These are phyloP conservation scores for Hyaloscypha variabilis DNA, from an alignment of 495 filamentous ascomycete genomes.

Conservation along the genomic window DNA sequence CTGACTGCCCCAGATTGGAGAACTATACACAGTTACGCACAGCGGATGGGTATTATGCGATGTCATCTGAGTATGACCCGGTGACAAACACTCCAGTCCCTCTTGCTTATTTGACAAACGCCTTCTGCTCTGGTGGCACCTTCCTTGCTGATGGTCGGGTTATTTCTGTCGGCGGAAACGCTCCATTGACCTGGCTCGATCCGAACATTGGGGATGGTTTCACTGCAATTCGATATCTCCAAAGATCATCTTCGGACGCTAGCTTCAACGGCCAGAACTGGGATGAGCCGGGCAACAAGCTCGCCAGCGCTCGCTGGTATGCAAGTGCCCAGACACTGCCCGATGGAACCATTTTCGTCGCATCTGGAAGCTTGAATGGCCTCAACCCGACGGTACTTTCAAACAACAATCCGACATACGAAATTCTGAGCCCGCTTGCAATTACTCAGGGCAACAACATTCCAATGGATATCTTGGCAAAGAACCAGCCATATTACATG, in stretches of 20 bases:
- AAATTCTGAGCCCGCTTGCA: constrained; percentile 52
- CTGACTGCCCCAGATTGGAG: constrained; percentile 39
- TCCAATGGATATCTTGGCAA: constrained; percentile 51
- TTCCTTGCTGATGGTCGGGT: constrained; percentile 61
- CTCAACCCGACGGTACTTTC: constrained; percentile 53
- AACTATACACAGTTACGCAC: constrained; percentile 61
- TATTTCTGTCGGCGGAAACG: constrained; percentile 61
- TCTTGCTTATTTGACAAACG: constrained; percentile 59
- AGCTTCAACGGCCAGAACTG: constrained; percentile 52
- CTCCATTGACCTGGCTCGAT: constrained; percentile 54
- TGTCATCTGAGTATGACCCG: constrained; percentile 63
- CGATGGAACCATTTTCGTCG: constrained; percentile 59
- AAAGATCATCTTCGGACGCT: constrained; percentile 49
- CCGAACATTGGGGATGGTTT: constrained; percentile 62
- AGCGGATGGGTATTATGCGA: constrained; percentile 57
- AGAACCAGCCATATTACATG: constrained; percentile 68
- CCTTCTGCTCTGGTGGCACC: constrained; percentile 63
- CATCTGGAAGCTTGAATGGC: constrained; percentile 64
- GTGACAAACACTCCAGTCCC: constrained; percentile 47
- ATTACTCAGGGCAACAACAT: constrained; percentile 45
- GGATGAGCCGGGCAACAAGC: constrained; percentile 58
- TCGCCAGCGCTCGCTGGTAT: constrained; percentile 61
- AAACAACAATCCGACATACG: constrained; percentile 66
- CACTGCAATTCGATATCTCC: constrained; percentile 55
- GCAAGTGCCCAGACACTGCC: constrained; percentile 59